These are phyloP conservation scores for Candida easanensis DNA, from an alignment of 805 yeast species.

Conservation along the genomic window DNA sequence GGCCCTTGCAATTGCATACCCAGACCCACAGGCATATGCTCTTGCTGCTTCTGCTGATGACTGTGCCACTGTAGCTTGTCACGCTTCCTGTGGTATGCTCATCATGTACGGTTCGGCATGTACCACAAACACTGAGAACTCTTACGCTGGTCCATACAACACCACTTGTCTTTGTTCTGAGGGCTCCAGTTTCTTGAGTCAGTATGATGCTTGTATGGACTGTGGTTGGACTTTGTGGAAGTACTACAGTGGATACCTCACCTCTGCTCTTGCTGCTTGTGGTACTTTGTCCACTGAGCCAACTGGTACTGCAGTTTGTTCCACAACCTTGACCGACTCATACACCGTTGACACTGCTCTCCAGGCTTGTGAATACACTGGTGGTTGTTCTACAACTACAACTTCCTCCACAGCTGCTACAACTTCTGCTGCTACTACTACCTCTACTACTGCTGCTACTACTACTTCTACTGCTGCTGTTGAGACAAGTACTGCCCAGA, in stretches of 20 bases:
- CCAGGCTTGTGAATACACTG: conserved; percentile 12
- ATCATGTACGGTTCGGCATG: conserved; percentile 33
- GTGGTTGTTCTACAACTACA: conserved; percentile 6
- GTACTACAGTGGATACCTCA: conserved; percentile 31
- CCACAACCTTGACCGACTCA: conserved; percentile 22
- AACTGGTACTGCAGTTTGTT: conserved; percentile 23
- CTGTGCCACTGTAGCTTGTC: conserved; percentile 32
- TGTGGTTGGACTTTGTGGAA: conserved; percentile 40
- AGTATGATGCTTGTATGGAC: conserved; percentile 31
- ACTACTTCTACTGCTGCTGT: conserved; percentile 6
- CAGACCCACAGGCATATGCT: conserved; percentile 23
- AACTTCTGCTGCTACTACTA: neutral
- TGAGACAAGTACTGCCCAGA: conserved; percentile 1
- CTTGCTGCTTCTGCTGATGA: conserved; percentile 23
- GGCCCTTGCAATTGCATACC: conserved; percentile 20
- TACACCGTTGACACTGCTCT: conserved; percentile 16
- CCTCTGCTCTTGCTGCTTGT: conserved; percentile 30
- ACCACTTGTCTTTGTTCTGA: conserved; percentile 25
- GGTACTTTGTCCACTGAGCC: conserved; percentile 28
- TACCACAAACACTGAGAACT: conserved; percentile 27
- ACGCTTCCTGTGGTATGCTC: conserved; percentile 34
- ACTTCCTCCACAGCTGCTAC: neutral
- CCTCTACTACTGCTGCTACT: neutral
- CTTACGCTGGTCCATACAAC: conserved; percentile 24
- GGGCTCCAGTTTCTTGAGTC: conserved; percentile 19